Evolutionary conservation across 176 grass and related monocot species (phyloP), one percentile per base, ranked within the genome.

Genomic region (Miscanthus lutarioriparius): DNA sequence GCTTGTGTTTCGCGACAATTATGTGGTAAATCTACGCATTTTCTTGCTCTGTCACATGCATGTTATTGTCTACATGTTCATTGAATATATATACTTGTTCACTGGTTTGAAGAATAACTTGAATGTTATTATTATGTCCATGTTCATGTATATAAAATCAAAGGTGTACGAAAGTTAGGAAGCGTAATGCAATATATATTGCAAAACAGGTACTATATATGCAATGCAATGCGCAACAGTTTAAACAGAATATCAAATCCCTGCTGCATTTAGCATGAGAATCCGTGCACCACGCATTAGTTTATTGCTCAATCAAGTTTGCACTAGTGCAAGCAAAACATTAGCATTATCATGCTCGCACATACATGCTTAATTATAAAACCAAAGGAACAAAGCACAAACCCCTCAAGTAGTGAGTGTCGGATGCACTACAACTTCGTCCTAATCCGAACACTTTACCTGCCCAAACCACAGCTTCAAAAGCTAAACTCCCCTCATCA

Each of bases 391-490:
- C 77, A 77, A 72, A 81, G 63, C 32, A 85, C 25, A 37, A 76
- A 56, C 48, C 74, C 49, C 11, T 63, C 54, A 33, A 43, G 77
- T 82, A 70, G 77, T 86, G 72, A 89, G 88, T 89, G 88, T 86
- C 10, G 47, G 77, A 72, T 77, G 83, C 88, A 89, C 88, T 77
- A 82, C 41, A 85, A 72, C 27, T 74, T 82, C 83, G 39, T 89
- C 72, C 83, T 82, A 82, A 86, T 89, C 88, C 64, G 4, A 27
- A 69, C 54, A 68, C 67, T 40, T 88, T 71, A 63, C 74, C 81
- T 67, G 83, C 80, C 68, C 53, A 86, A 85, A 77, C 78, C 83
- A 82, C 72, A 71, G 39, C 25, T 65, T 72, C 32, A 39, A 84
- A 76, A 77, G 77, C 72, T 85, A 70, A 86, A 80, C 61, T 71